Percentiles rank a stretch among this genome's conserved stretches.
Evolutionary conservation across 2,329 filamentous ascomycete genomes (phyloP).

Genomic region (Talaromyces verruculosus): DNA sequence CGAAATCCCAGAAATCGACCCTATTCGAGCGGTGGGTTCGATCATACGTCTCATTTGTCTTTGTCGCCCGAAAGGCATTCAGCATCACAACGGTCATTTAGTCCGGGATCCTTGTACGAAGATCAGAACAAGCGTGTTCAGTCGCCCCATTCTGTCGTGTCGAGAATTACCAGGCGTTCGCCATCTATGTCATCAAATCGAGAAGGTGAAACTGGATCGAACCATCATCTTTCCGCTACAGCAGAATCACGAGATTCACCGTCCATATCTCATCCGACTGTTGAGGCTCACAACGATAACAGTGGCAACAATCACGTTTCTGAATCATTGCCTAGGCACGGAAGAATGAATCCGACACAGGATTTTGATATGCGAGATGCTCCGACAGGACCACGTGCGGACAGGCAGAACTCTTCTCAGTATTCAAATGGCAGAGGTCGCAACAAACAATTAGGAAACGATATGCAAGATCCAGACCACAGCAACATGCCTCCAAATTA

Average conservation of each 20-base stretch:
- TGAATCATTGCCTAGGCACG: conserved; percentile 37
- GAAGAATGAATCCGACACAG: conserved; percentile 35
- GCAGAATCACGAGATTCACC: conserved; percentile 33
- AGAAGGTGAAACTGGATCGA: conserved; percentile 30
- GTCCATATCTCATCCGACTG: conserved; percentile 37
- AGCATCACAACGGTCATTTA: conserved; percentile 27
- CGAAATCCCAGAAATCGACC: conserved; percentile 29
- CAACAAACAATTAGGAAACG: conserved; percentile 46
- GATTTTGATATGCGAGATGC: conserved; percentile 35
- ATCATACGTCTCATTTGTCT: neutral
- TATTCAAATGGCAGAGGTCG: conserved; percentile 57
- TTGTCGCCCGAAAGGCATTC: conserved; percentile 26
- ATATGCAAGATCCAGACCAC: conserved; percentile 44
- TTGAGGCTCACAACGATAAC: conserved; percentile 31
- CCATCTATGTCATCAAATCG: conserved; percentile 28
- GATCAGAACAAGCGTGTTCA: conserved; percentile 34
- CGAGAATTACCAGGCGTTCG: conserved; percentile 34
- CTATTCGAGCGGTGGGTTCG: conserved; percentile 34
- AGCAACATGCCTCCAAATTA: conserved; percentile 59
- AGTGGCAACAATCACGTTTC: conserved; percentile 35
- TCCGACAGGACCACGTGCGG: conserved; percentile 42
- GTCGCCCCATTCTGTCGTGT: conserved; percentile 38
- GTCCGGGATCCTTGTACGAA: conserved; percentile 29
- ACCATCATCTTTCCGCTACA: conserved; percentile 30
- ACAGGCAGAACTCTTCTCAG: conserved; percentile 60